Conservation (phyloP, 2,329 filamentous ascomycete genomes). For the Pseudogymnoascus sp. region DNA sequence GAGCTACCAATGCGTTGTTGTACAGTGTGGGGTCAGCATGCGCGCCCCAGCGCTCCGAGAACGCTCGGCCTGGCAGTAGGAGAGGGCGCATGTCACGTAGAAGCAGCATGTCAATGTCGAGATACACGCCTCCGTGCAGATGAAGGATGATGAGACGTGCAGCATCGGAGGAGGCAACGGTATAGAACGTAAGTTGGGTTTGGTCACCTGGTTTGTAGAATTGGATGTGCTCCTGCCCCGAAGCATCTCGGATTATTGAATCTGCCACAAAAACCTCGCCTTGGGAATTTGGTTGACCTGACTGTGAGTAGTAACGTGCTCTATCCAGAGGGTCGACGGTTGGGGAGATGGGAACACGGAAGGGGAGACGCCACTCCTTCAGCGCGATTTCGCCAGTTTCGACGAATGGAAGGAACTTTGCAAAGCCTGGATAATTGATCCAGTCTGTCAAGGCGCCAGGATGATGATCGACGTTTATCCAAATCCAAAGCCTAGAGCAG, state of each 20-base stretch:
- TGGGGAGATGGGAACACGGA: not conserved
- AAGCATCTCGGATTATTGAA: not conserved
- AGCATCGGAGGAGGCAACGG: not conserved
- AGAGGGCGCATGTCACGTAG: conserved; percentile 1
- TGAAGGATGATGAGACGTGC: conserved; percentile 1
- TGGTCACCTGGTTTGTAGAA: not conserved
- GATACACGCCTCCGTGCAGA: not conserved
- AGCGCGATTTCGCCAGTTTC: not conserved
- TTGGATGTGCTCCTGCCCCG: not conserved
- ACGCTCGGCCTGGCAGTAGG: not conserved
- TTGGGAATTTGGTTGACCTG: not conserved
- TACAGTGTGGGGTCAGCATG: not conserved
- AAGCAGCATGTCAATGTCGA: not conserved
- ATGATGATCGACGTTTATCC: not conserved
- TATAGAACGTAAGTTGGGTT: not conserved
- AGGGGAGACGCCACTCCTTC: not conserved
- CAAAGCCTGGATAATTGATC: not conserved
- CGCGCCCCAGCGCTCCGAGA: not conserved
- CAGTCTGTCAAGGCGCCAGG: not conserved
- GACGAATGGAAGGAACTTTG: conserved; percentile 2
- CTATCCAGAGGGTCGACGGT: not conserved
- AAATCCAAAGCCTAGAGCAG: conserved; percentile 1
- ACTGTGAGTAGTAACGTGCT: not conserved
- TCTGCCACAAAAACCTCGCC: conserved; percentile 2
- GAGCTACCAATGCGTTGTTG: not conserved